Conservation (phyloP, 441 rosid genomes). For the Metrosideros polymorpha region DNA sequence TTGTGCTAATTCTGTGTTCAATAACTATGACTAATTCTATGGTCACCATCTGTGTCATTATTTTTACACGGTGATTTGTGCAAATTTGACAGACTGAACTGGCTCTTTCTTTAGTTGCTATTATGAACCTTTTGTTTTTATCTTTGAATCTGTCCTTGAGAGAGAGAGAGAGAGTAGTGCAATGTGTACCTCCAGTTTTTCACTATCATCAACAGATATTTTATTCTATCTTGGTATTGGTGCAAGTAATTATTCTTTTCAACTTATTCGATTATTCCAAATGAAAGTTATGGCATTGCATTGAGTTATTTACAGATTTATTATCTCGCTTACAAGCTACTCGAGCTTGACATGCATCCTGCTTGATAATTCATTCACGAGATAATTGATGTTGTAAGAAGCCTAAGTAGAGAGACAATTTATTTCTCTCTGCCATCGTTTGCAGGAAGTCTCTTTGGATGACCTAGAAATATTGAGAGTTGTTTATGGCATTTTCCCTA, state of each 20-base stretch:
- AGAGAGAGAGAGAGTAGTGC: neutral
- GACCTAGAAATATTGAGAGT: slow-evolving; percentile 75
- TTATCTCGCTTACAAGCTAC: neutral
- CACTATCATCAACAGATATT: neutral
- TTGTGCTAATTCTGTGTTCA: neutral
- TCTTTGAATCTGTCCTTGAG: neutral
- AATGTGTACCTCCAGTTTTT: neutral
- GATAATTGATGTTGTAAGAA: neutral
- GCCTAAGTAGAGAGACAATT: neutral
- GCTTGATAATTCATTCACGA: neutral
- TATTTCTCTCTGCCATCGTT: neutral
- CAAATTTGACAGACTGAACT: neutral
- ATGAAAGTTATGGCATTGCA: neutral
- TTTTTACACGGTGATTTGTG: neutral
- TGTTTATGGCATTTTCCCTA: slow-evolving; percentile 89
- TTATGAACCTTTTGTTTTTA: neutral
- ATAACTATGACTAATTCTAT: neutral
- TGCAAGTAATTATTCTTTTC: neutral
- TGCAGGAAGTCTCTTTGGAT: slow-evolving; percentile 67
- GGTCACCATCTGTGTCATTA: neutral
- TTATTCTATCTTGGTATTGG: neutral
- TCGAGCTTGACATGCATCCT: neutral
- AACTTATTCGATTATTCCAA: neutral
- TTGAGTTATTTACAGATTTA: neutral
- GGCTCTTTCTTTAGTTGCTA: neutral